Evolutionary conservation across 1,284 basidiomycete species (phyloP).

Genomic region (Hymenochaete sp.): DNA sequence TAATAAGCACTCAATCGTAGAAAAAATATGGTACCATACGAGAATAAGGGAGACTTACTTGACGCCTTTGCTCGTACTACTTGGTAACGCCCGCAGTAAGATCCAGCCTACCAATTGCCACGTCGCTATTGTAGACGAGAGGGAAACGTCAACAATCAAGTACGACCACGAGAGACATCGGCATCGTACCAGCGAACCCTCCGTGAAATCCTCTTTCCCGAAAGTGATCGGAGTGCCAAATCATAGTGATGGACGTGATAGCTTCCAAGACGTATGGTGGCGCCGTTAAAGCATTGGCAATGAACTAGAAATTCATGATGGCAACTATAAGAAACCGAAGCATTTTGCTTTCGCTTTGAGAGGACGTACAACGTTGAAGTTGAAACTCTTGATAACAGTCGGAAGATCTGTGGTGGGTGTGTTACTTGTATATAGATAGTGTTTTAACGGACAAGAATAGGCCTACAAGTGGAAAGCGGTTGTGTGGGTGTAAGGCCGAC

Average conservation of each 20-base stretch:
- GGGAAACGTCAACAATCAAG: background rate
- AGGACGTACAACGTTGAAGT: slow-evolving; percentile 26
- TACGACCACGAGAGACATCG: background rate
- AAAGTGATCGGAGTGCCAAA: slow-evolving; percentile 29
- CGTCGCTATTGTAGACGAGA: slow-evolving; percentile 22
- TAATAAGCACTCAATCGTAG: background rate
- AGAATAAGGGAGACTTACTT: slow-evolving; percentile 7
- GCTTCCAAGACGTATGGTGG: slow-evolving; percentile 33
- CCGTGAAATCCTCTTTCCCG: slow-evolving; percentile 32
- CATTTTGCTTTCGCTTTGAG: too few relatives aligned
- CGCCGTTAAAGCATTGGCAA: slow-evolving; percentile 32
- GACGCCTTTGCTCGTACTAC: slow-evolving; percentile 24
- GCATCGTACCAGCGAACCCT: slow-evolving; percentile 27
- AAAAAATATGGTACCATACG: background rate
- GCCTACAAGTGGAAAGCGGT: slow-evolving; percentile 30
- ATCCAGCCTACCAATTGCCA: slow-evolving; percentile 34
- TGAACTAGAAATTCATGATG: too few relatives aligned
- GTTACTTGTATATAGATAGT: background rate
- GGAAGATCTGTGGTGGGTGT: slow-evolving; percentile 26
- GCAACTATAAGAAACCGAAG: too few relatives aligned
- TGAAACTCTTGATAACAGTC: slow-evolving; percentile 32
- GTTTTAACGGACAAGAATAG: slow-evolving; percentile 1
- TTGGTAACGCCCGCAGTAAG: slow-evolving; percentile 28
- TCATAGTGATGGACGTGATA: slow-evolving; percentile 27
- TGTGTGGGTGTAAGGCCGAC: slow-evolving; percentile 30